Conservation (phyloP, 495 filamentous ascomycete genomes). For the Jackrogersella multiformis region DNA sequence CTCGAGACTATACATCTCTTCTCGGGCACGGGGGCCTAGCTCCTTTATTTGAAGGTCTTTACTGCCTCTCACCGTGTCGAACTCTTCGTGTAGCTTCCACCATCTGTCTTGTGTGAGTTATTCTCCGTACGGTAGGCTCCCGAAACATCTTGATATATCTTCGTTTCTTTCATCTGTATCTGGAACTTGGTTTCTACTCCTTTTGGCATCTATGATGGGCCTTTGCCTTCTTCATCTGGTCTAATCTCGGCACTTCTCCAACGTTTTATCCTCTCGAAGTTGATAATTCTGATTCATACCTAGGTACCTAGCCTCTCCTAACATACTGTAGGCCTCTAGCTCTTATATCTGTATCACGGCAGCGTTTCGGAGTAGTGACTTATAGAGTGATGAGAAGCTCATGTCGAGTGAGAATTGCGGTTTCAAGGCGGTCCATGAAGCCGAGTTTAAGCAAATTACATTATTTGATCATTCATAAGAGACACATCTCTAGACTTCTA, state of each 20-base stretch:
- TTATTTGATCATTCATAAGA: too few relatives aligned
- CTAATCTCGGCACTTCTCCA: not conserved
- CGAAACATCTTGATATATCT: constrained; percentile 22
- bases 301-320: too few relatives aligned
- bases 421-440: too few relatives aligned
- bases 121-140: constrained; percentile 3
- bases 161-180: not conserved
- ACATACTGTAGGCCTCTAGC: too few relatives aligned
- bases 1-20: not conserved
- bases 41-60: constrained; percentile 28
- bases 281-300: too few relatives aligned
- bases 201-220: not conserved
- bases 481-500: too few relatives aligned
- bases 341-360: too few relatives aligned
- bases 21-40: not conserved
- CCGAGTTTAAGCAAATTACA: too few relatives aligned
- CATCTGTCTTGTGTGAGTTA: constrained; percentile 3
- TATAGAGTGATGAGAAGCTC: too few relatives aligned
- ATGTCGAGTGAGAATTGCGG: too few relatives aligned
- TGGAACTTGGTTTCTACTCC: not conserved
- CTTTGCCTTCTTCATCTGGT: not conserved
- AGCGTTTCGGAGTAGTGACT: too few relatives aligned
- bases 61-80: not conserved
- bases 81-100: constrained; percentile 7
- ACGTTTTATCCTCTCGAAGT: not conserved